Base-by-base conservation (phyloP, 192 early-diverging fungal species). In the Podila verticillata region DNA sequence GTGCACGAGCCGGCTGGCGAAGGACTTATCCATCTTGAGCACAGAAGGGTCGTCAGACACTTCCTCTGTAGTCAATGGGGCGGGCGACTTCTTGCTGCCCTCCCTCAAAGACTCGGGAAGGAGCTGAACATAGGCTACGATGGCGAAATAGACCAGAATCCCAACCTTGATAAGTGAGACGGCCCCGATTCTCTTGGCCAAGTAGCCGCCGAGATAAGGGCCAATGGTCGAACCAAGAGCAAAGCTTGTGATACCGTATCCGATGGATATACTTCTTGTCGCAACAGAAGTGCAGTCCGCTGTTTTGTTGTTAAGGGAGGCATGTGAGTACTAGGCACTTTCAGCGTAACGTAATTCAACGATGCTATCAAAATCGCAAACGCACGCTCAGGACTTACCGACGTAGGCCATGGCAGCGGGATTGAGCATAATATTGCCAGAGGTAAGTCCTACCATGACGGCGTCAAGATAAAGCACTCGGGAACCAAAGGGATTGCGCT, bases 221-320 rank as follows among this genome's bases (percentile, higher is more conserved):
- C 71, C 71, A 3, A 66, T 34, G 10, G 57, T 49, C 24, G 5
- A 7, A 17, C 71, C 71, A 1, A 65, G 19, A 13, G 71, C 48
- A 8, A n/a, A 58, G 15, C 51, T 58, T 8, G 47, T 65, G 20
- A 24, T 5, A 5, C 28, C n/a, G 63, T 48, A 73, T 12, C 71
- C 71, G 12, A 73, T 34, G n/a, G 9, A n/a, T 0, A 59, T 47
- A 31, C 71, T 73, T 17, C 71, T 54, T 0, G 17, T 22, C 2
- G 19, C 4, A 5, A n/a, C 31, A 13, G 63, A 19, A 9, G 71
- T 65, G n/a, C 71, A 73, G 15, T 73, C 71, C n/a, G 63, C 71
- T 73, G 48, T 44, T 34, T 20, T 44, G 9, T 28, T 3, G 29
- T 8, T 1, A 7, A 56, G 15, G 34, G 22, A n/a, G 13, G 65